Base-by-base conservation (phyloP, 2,329 filamentous ascomycete species). In the Diplodia mutila region DNA sequence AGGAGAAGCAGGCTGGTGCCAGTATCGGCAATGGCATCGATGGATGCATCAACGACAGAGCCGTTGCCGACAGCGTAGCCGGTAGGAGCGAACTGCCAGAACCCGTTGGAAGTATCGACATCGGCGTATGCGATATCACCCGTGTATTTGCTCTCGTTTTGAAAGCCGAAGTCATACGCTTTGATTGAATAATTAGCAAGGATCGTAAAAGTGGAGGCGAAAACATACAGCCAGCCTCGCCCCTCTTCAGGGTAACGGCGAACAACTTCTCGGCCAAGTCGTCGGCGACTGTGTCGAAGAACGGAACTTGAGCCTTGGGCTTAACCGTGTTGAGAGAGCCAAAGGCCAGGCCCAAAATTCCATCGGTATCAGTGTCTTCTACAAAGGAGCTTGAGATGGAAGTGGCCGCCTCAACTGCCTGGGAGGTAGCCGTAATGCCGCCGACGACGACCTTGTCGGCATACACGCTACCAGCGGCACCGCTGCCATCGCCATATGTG, bases 1-100 rank as follows among this genome's bases (percentile, higher is more conserved):
- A 89, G 77, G 70, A 90, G 82, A 66, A 91, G 78, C 34, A 92
- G 86, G 1, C 89, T 89, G 67, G 90, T 91, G 65, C 90, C 90
- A 2, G 90, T 92, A 79, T 92, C 90, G 73, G 87, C 87, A 75
- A 92, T 91, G 71, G 83, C 85, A 51, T 75, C 71, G 76, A 87
- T 83, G 69, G 78, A 73, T 55, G 75, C 66, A 46, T 76, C 73
- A 67, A 80, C 79, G 76, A 79, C 71, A 29, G 72, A 61, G 21
- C 75, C 74, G 68, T 75, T 75, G 64, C 86, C 88, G 64, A 90
- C 74, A 48, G 80, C 80, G 78, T 88, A 90, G 23, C 85, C 86
- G 27, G 81, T 80, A 12, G 86, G 80, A 23, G 80, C 84, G 76
- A 91, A 85, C 67, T 84, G 78, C 89, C 89, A 91, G 81, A 85